Evolutionary conservation across 768 basidiomycete genomes (phyloP), one percentile per base, ranked within the genome.

Genomic region (Nevesoporus exiguus): DNA sequence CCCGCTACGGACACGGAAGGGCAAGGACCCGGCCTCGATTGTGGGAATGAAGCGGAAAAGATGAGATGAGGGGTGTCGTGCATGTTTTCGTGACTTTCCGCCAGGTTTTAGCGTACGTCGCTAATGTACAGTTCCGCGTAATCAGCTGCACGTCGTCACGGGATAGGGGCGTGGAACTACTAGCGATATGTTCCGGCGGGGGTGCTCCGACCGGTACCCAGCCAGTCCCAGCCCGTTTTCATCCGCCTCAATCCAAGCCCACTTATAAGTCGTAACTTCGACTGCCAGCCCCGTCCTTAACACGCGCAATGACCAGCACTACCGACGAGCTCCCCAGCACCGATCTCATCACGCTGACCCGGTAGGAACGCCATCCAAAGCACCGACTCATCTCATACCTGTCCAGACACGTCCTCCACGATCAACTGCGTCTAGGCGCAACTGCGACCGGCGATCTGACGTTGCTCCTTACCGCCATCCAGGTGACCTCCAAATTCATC

Each of bases 401-500:
- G 41, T 34, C 24, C 62, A 93, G 92, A 52, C 93, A 97, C 78
- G 90, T 98, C 69, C 81, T 98, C 44, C 77, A 78, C 51, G 89
- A 93, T 66, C 93, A 96, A 72, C 73, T 90, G 60, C 85, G 86
- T 53, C 77, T 95, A 27, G 95, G 95, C 36, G 72, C 84, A 10
- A 73, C 82, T 5, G 94, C 94, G 7, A 93, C 92, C 1, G 96
- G 97, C 55, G 97, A 98, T 75, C 77, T 98, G 51, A 98, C 97
- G 4, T 74, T 98, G 56, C 82, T 99, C 52, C 81, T 99, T 60
- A 96, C 88, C 56, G 96, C 94, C 44, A 98, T 99, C 70, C 93
- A 97, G 71, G 85, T 93, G 59, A 92, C 92, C 30, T 93, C 90
- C 76, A 94, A 93, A 74, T 98, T 98, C 79, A 98, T 98, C 69